Evolutionary conservation across 768 basidiomycete genomes (phyloP).

Genomic region (Lactarius sp.): DNA sequence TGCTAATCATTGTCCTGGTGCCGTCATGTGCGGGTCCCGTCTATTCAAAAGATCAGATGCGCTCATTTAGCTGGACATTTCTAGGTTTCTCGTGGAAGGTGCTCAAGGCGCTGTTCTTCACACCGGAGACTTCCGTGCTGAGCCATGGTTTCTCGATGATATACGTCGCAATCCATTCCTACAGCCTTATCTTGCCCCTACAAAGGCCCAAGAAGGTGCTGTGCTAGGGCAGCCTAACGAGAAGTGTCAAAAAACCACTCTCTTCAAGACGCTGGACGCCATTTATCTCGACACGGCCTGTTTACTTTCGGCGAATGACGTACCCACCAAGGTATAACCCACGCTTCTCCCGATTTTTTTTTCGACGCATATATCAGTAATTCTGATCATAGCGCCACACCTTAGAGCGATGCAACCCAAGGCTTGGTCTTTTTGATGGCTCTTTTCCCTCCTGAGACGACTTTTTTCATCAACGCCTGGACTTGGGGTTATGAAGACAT

Average conservation of each 20-base stretch:
- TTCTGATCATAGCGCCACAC: background rate
- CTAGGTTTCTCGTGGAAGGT: constrained; percentile 82
- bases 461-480: constrained; percentile 91
- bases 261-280: constrained; percentile 50
- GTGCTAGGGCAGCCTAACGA: background rate
- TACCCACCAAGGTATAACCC: constrained; percentile 3
- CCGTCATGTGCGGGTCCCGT: constrained; percentile 65
- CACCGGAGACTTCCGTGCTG: constrained; percentile 91
- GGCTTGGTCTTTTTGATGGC: constrained; percentile 68
- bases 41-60: background rate
- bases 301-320: constrained; percentile 39
- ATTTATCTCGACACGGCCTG: constrained; percentile 83
- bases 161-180: constrained; percentile 67
- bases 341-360: background rate
- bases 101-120: constrained; percentile 69
- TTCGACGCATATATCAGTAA: background rate
- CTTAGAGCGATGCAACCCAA: constrained; percentile 57
- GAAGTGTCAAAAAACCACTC: background rate
- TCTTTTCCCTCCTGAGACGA: constrained; percentile 55
- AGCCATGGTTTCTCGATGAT: constrained; percentile 70
- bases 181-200: constrained; percentile 55
- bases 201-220: background rate
- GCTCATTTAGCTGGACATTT: background rate
- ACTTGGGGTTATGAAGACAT: constrained; percentile 97
- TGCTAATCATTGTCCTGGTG: constrained; percentile 94